Evolutionary conservation across 495 filamentous ascomycete genomes (phyloP), one percentile per base, ranked within the genome.

Genomic region (Barbatosphaeria neglecta): DNA sequence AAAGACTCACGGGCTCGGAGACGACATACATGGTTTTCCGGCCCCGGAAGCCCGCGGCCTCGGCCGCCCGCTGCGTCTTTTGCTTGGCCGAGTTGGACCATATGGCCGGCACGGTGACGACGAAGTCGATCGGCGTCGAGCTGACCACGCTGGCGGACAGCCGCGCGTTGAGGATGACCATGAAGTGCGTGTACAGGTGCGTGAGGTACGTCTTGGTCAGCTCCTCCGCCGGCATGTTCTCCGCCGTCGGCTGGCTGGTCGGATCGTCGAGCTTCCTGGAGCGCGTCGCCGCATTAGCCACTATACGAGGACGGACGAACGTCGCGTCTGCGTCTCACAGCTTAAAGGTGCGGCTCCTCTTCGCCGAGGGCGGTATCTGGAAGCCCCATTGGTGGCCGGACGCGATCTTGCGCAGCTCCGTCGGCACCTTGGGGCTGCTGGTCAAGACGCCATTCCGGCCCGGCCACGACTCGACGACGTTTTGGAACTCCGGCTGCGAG

Each of bases 71-170:
- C 20, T 69, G 42, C 2, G 72, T 78, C 20, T 51, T 45, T 27
- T 76, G 56, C 46, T 76, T 78, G 5, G 69, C 73, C 22, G 56
- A 60, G 37, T 75, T 72, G 15, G 67, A 69, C 75, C 74, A 80
- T 0, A 78, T 66, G 1, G 74, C 76, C 0, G 77, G 75, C 4
- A 80, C 73, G 0, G 76, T 79, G 5, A 81, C 39, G 13, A 70
- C 48, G 44, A 68, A 74, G 24, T 68, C 55, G 4, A 67, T 44
- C 22, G 61, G 50, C 10, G 44, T 55, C 10, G 45, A 43, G 4
- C 62, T 51, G 10, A 69, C 23, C 6, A 57, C 40, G 4, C 52
- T 25, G 37, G 60, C 43, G 0, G 62, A 65, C 17, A 70, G 57
- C 18, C 63, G 54, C 8, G 47, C 38, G 13, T 55, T 33, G 18